Conservation (phyloP, 495 filamentous ascomycete species). For the Hypoxylon fragiforme region DNA sequence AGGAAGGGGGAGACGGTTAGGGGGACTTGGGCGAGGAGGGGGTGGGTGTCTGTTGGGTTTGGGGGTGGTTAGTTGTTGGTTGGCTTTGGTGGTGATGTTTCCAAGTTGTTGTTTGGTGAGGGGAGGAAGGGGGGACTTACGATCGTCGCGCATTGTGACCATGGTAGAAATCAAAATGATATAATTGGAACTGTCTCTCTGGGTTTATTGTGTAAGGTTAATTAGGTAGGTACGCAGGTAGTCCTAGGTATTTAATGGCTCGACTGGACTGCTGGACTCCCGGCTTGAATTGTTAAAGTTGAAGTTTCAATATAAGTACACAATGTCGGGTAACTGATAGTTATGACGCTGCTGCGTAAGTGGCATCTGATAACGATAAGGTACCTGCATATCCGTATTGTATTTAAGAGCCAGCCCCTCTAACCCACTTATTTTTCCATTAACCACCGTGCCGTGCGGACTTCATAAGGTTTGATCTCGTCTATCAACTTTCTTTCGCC, state of each 20-base stretch:
- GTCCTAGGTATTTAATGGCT: no score
- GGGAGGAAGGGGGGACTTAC: constrained; percentile 35
- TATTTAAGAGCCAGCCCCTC: no score
- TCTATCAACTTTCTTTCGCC: not conserved
- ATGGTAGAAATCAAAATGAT: constrained; percentile 4
- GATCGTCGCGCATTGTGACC: constrained; percentile 51
- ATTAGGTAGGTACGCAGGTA: no score
- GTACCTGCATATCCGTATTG: no score
- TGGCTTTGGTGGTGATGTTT: constrained; percentile 18
- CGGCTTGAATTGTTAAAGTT: no score
- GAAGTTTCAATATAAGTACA: no score
- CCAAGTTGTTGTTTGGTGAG: not conserved
- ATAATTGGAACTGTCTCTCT: no score
- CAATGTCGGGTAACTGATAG: not conserved
- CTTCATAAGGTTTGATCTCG: no score
- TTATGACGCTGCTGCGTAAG: not conserved
- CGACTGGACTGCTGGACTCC: no score
- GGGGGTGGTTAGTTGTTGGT: no score
- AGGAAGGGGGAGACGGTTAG: constrained; percentile 94
- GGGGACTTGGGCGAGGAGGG: constrained; percentile 87
- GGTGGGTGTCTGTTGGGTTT: constrained; percentile 78
- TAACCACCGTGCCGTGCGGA: not conserved
- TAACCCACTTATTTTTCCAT: constrained; percentile 9
- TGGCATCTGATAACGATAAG: constrained; percentile 13
- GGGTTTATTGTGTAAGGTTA: no score